Base-by-base conservation (phyloP, 352 stramenopile genomes). In the Pythium sukuiense region DNA sequence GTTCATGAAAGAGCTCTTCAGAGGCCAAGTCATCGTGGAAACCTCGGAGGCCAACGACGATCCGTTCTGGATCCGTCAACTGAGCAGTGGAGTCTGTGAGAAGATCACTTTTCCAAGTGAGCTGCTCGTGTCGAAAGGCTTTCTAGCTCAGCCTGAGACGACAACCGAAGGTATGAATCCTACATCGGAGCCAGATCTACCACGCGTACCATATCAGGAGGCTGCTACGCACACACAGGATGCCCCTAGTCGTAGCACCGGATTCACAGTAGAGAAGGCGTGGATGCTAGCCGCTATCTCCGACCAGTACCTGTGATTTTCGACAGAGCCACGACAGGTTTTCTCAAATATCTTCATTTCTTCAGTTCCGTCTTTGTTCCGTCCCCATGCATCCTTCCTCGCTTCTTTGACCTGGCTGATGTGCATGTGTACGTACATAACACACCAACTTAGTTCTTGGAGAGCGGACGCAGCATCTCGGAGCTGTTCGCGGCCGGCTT, bases 391-490 rank as follows among this genome's bases (percentile, higher is more conserved):
- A 24, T 24, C 20, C 20, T 24, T 24, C 20, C 20, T 24, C 20
- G 20, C 20, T 24, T 24, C 20, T 24, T 24, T 0, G 20, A 24
- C 0, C 20, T 24, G 20, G 0, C 20, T 24, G 20, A 24, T 24
- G 20, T 24, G 20, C 20, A n/a, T n/a, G n/a, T n/a, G 20, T 24
- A 24, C 20, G 20, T 24, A 24, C 20, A 37, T 37, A 3, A 48
- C 16, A 48, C 39, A 48, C 32, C 32, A 35, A 9, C 39, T 79
- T 88, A 95, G 73, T 86, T 90, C 67, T 88, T 76, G 70, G 85
- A 70, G 6, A 77, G 61, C 6, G 79, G 76, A 62, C 85, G 83
- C 66, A 95, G 73, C 54, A 75, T 66, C 62, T 87, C 72, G 18
- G 62, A 78, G 67, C 69, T 77, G 61, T 73, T 76, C 52, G 73